Evolutionary conservation across 2,329 filamentous ascomycete species (phyloP).

Genomic region (Chrysosporium queenslandicum): DNA sequence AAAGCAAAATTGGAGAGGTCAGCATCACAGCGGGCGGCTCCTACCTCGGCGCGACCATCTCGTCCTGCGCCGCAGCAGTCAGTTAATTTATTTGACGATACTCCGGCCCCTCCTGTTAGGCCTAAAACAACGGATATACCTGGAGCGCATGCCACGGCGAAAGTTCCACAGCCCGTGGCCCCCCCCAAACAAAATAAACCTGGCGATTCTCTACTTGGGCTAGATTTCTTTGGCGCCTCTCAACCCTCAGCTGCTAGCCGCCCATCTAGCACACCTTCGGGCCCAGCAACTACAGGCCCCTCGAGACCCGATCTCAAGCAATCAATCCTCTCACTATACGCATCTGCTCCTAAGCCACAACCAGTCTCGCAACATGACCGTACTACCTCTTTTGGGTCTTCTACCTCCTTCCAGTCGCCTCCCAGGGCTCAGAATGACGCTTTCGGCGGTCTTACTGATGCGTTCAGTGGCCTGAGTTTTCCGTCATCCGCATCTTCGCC

Average conservation of each 20-base stretch:
- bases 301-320: constrained; percentile 92
- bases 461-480: constrained; percentile 64
- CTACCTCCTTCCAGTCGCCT: constrained; percentile 46
- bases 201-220: constrained; percentile 74
- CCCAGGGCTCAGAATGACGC: constrained; percentile 35
- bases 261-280: constrained; percentile 69
- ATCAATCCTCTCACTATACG: constrained; percentile 91
- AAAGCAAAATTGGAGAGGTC: constrained; percentile 58
- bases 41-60: constrained; percentile 35
- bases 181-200: constrained; percentile 54
- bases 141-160: constrained; percentile 1
- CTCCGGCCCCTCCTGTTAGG: constrained; percentile 51
- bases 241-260: constrained; percentile 59
- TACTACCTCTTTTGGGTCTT: constrained; percentile 56
- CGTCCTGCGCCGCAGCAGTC: constrained; percentile 33
- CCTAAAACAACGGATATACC: constrained; percentile 57
- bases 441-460: constrained; percentile 65
- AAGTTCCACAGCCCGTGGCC: constrained; percentile 44
- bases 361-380: constrained; percentile 44
- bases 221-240: constrained; percentile 79
- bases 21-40: constrained; percentile 43
- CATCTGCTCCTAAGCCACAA: constrained; percentile 61
- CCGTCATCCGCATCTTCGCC: constrained; percentile 37
- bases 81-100: constrained; percentile 67
- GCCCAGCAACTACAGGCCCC: constrained; percentile 45